Base-by-base conservation (phyloP, 768 basidiomycete species). In the Amanita molliuscula region DNA sequence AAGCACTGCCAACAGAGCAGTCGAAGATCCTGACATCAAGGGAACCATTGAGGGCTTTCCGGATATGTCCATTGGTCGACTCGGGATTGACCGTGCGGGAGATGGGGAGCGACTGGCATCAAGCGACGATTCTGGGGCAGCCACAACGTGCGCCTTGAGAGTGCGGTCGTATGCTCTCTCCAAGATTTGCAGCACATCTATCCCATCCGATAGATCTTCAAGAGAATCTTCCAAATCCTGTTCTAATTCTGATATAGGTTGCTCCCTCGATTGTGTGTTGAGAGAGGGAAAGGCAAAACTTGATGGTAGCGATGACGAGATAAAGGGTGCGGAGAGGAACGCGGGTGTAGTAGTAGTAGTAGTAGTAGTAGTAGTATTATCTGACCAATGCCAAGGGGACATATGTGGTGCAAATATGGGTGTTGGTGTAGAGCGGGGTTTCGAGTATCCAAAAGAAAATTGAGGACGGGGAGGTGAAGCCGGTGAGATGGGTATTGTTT, bases 141-240 rank as follows among this genome's bases (percentile, higher is more conserved):
- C 64, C 28, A 63, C 66, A 34, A 80, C 76, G 59, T 86, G 84
- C 2, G 77, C 79, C 28, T 73, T 72, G 29, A 86, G 66, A 5
- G 84, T 81, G 44, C 71, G 70, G 53, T 84, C 79, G 58, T 82
- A 87, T 3, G 84, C 84, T 23, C 72, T 74, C 60, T 87, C 83
- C 36, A 87, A 70, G 44, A 86, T 78, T 59, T 75, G 72, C 11
- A 86, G 71, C 10, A 86, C 72, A 57, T 87, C 81, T 36, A 86
- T 67, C 11, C 81, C 82, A n/a, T 84, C 82, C 33, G 73, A 75
- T 10, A 85, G 73, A 10, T 84, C 82, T 50, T 79, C 77, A n/a
- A 83, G 63, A 13, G 67, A 61, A 28, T 66, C 66, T 45, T 68
- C 62, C 6, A 69, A 62, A 8, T 60, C 58, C 18, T 62, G 56